These are phyloP conservation scores for Acanthamoeba sp. DNA, from an alignment of 208 protist species.

Conservation along the genomic window DNA sequence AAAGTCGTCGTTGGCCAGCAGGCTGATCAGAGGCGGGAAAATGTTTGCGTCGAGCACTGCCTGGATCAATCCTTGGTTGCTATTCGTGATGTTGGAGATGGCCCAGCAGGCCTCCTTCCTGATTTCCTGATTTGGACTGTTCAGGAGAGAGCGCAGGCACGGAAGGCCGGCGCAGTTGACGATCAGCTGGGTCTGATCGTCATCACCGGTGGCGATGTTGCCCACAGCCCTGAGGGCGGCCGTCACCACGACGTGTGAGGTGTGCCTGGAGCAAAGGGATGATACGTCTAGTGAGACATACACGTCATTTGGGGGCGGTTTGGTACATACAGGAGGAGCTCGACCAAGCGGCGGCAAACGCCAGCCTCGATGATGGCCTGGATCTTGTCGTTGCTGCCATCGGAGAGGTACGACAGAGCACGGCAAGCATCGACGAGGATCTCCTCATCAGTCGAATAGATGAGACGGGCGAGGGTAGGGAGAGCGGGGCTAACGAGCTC, in stretches of 20 bases:
- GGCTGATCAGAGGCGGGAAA: slow-evolving; percentile 93
- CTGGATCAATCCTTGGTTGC: slow-evolving; percentile 95
- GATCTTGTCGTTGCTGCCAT: slow-evolving; percentile 95
- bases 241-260: slow-evolving; percentile 91
- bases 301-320: background rate
- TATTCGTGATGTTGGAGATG: too few species aligned
- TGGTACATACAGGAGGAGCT: slow-evolving; percentile 91
- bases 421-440: slow-evolving; percentile 97
- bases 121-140: slow-evolving; percentile 92
- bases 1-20: slow-evolving; percentile 93
- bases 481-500: too few species aligned
- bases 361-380: too few species aligned
- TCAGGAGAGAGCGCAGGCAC: slow-evolving; percentile 91
- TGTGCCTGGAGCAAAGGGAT: slow-evolving; percentile 66
- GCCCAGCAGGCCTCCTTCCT: slow-evolving; percentile 99
- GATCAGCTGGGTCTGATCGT: slow-evolving; percentile 96
- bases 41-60: slow-evolving; percentile 91
- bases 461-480: slow-evolving; percentile 92
- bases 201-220: slow-evolving; percentile 96
- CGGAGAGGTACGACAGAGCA: slow-evolving; percentile 97
- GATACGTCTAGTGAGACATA: too few species aligned
- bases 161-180: slow-evolving; percentile 94
- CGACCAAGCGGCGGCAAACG: too few species aligned
- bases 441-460: slow-evolving; percentile 94
- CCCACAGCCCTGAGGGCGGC: slow-evolving; percentile 97